Evolutionary conservation across 768 basidiomycete species (phyloP), one percentile per base, ranked within the genome.

Genomic region (Suillus weaverae): DNA sequence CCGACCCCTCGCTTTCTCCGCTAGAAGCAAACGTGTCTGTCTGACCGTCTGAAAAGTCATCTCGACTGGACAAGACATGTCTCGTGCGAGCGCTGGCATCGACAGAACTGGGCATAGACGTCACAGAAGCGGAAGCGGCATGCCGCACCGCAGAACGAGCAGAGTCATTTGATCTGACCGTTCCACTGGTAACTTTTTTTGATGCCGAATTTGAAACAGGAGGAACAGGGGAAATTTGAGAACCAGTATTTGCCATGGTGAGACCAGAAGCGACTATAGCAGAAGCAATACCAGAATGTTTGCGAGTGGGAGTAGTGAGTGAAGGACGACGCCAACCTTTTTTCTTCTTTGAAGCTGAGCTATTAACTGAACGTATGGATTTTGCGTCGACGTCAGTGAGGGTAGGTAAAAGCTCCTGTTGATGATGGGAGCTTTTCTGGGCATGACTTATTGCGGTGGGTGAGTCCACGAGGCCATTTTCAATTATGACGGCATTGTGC

Each of bases 161-260:
- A n/a, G 51, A 50, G 9, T 51, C 65, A 5, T 57, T 68, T 50
- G 65, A 46, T 18, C 60, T 71, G 5, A 59, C 57, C 16, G 60
- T 41, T 9, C 68, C 70, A 11, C 69, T 74, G 10, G 70, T 62
- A 5, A 68, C 68, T 62, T 63, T 76, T 60, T 63, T 76, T 38
- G 74, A 67, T 8, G 38, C 22, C 56, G 43, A 57, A 39, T 57
- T 71, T 30, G 57, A 64, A 54, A 74, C 14, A 13, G 74, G 83
- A 22, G 84, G 83, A 38, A 74, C 32, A 18, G 74, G 83, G 22
- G 84, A 83, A 5, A 83, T 76, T 2, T 81, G 80, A 62, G 86
- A 73, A 1, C 79, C 79, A 0, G 86, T 79, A 67, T 86, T 85
- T 13, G 86, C 85, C 84, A 91, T 89, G 54, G 87, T 85, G n/a